Percentiles rank a stretch among this genome's conserved stretches.
phyloP scores from a whole-genome alignment of 2,329 filamentous ascomycete genomes.

The Ophiostoma novo-ulmi region DNA sequence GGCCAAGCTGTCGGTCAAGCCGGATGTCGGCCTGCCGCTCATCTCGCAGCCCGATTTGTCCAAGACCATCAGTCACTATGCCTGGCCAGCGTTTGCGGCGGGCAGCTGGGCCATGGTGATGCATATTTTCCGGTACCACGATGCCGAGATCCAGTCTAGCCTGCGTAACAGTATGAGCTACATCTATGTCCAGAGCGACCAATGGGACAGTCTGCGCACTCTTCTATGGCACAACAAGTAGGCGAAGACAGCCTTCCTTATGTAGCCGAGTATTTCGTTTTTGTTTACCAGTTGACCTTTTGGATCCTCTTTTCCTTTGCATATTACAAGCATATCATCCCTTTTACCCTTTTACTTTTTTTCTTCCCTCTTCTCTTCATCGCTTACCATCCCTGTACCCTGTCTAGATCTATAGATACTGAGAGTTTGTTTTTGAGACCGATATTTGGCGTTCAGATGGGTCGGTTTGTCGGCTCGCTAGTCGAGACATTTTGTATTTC shows the following conservation, averaged over 20 bases:
- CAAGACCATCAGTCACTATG: conserved; percentile 58
- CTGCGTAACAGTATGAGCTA: conserved; percentile 95
- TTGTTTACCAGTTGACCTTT: neutral
- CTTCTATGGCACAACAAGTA: conserved; percentile 79
- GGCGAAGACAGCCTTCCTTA: neutral
- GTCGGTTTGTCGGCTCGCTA: neutral
- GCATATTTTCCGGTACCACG: conserved; percentile 90
- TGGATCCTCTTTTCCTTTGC: conserved; percentile 16
- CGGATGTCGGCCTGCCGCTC: conserved; percentile 46
- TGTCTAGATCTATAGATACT: conserved; percentile 9
- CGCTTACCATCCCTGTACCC: neutral
- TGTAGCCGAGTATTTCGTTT: neutral
- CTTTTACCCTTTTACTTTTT: neutral
- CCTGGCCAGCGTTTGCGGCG: conserved; percentile 90
- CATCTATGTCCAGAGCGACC: conserved; percentile 84
- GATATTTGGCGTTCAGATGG: conserved; percentile 6
- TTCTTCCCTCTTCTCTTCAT: neutral
- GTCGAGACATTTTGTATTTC: neutral
- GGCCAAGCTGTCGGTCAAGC: conserved; percentile 75
- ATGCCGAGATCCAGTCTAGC: conserved; percentile 84
- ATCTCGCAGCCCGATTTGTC: conserved; percentile 47
- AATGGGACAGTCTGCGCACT: conserved; percentile 81
- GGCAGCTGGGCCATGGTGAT: conserved; percentile 91
- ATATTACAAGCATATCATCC: conserved; percentile 16
- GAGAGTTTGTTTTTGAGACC: neutral